Evolutionary conservation across 495 filamentous ascomycete species (phyloP).

Genomic region (Xylaria intraflava): DNA sequence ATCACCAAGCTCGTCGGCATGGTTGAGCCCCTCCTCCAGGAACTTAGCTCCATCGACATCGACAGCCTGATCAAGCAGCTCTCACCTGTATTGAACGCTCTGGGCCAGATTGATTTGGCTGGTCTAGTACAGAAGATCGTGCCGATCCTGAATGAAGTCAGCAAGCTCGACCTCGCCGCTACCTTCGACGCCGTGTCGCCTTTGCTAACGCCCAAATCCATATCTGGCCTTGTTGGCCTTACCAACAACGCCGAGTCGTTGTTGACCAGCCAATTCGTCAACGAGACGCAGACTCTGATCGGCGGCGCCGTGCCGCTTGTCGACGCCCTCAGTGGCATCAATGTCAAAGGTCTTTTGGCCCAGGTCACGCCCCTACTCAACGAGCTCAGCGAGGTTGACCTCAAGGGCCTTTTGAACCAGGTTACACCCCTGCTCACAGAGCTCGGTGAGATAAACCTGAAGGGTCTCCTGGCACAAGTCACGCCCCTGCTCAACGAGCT

Average conservation of each 20-base stretch:
- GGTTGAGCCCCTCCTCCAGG: slow-evolving; percentile 31
- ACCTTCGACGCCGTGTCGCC: slow-evolving; percentile 20
- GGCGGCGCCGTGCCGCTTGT: slow-evolving; percentile 38
- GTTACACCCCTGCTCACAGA: slow-evolving; percentile 28
- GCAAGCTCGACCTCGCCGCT: slow-evolving; percentile 37
- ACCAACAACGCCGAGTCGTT: slow-evolving; percentile 35
- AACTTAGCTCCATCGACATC: slow-evolving; percentile 35
- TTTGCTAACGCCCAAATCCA: slow-evolving; percentile 25
- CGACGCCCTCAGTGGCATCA: slow-evolving; percentile 22
- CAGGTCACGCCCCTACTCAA: slow-evolving; percentile 32
- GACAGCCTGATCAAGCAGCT: slow-evolving; percentile 33
- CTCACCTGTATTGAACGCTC: slow-evolving; percentile 29
- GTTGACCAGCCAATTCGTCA: slow-evolving; percentile 32
- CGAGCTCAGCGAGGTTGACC: slow-evolving; percentile 24
- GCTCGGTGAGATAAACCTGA: slow-evolving; percentile 32
- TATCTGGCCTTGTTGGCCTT: slow-evolving; percentile 29
- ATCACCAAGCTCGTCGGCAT: slow-evolving; percentile 25
- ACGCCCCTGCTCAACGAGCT: slow-evolving; percentile 28
- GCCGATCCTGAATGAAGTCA: slow-evolving; percentile 36
- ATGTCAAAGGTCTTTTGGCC: slow-evolving; percentile 28
- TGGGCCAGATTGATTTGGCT: slow-evolving; percentile 36
- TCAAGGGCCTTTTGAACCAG: slow-evolving; percentile 23
- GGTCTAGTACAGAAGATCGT: slow-evolving; percentile 37
- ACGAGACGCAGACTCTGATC: slow-evolving; percentile 44
- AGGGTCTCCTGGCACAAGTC: slow-evolving; percentile 27